Percentiles rank a stretch among this genome's conserved stretches.
These are phyloP conservation scores for Septoria petroselini DNA, from an alignment of 2,329 filamentous ascomycete species.

Conservation along the genomic window DNA sequence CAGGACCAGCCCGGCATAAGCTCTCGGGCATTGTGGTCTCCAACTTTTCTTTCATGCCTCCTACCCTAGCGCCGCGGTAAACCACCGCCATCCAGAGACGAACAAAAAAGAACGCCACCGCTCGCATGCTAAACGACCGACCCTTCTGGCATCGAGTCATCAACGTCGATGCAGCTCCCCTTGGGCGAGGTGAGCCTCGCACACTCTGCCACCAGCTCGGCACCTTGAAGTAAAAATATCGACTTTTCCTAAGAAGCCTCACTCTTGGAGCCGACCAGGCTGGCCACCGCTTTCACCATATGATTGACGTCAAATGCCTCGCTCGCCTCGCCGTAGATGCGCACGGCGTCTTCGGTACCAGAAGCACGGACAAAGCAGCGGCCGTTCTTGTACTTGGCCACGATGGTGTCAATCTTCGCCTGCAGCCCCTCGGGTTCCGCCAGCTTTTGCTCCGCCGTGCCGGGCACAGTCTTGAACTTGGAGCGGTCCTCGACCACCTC, in stretches of 20 bases:
- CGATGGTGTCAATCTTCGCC: slow-evolving; percentile 78
- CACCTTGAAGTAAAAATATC: neutral
- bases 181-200: neutral
- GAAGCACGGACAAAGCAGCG: slow-evolving; percentile 88
- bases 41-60: neutral
- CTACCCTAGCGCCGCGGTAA: neutral
- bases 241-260: slow-evolving; percentile 2
- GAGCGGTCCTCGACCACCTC: slow-evolving; percentile 87
- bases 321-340: slow-evolving; percentile 92
- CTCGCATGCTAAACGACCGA: neutral
- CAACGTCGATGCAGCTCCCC: neutral
- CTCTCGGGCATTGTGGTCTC: neutral
- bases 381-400: slow-evolving; percentile 86
- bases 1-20: neutral
- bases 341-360: slow-evolving; percentile 92
- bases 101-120: no score
- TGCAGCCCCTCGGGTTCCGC: slow-evolving; percentile 76
- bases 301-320: slow-evolving; percentile 88
- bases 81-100: neutral
- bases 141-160: neutral
- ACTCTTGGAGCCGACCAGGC: slow-evolving; percentile 24
- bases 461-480: slow-evolving; percentile 82
- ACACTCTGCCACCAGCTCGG: neutral
- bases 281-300: slow-evolving; percentile 73
- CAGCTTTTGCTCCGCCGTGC: slow-evolving; percentile 74